Conservation (phyloP, 257 asterid genomes). For the Jasminum sambac region DNA sequence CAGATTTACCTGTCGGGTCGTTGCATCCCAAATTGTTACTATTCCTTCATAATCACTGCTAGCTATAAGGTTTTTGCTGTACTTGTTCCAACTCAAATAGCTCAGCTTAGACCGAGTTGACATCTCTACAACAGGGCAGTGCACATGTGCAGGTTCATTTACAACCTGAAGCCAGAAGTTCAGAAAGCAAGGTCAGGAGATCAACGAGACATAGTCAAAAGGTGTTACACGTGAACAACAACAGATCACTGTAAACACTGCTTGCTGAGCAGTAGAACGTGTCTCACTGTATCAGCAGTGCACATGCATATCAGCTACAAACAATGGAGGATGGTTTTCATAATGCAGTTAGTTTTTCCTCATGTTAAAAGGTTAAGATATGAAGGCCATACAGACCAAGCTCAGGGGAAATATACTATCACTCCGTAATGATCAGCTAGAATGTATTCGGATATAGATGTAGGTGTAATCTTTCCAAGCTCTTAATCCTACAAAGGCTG, state of each 20-base stretch:
- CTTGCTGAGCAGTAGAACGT: background rate
- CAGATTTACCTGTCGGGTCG: slow-evolving; percentile 71
- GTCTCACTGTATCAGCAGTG: background rate
- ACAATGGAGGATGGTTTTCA: background rate
- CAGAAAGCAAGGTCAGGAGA: background rate
- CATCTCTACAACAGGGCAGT: slow-evolving; percentile 84
- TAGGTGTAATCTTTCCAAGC: background rate
- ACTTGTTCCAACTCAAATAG: slow-evolving; percentile 92
- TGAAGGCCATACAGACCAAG: background rate
- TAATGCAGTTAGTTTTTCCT: background rate
- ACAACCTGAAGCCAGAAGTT: slow-evolving; percentile 56
- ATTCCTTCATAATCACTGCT: slow-evolving; percentile 95
- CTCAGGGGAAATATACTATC: background rate
- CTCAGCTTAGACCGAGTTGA: slow-evolving; percentile 81
- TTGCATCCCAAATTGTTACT: slow-evolving; percentile 90
- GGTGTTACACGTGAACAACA: background rate
- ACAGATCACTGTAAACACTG: background rate
- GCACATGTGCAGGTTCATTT: slow-evolving; percentile 68
- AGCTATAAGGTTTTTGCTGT: slow-evolving; percentile 67
- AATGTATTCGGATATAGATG: background rate
- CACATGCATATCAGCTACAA: background rate
- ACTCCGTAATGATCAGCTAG: background rate
- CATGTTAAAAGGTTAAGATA: background rate
- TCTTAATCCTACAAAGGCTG: background rate
- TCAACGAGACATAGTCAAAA: background rate